These are phyloP conservation scores for Avena eriantha DNA, from an alignment of 176 grass and related monocot genomes.

Conservation along the genomic window DNA sequence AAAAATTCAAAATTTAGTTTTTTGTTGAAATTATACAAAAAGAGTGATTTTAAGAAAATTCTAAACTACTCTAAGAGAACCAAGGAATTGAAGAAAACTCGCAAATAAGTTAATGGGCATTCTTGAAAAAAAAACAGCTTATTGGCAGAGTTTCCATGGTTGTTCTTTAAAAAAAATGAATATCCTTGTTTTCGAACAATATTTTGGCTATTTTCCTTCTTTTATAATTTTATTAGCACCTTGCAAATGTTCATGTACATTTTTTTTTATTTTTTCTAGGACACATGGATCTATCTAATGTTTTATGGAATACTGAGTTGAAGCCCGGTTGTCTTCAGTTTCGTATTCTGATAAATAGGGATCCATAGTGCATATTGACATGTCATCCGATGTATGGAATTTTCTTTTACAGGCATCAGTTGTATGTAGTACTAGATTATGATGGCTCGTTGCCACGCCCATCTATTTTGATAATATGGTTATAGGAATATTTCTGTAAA, in stretches of 20 bases:
- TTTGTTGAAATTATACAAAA: background rate
- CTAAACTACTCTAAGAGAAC: background rate
- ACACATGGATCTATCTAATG: background rate
- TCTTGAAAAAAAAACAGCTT: background rate
- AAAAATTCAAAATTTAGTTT: too few relatives aligned
- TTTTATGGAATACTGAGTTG: background rate
- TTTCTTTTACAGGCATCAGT: too few relatives aligned
- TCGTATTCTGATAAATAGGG: background rate
- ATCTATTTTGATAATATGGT: too few relatives aligned
- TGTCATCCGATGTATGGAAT: too few relatives aligned
- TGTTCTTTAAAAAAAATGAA: background rate
- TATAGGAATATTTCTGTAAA: too few relatives aligned
- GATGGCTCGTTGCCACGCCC: too few relatives aligned
- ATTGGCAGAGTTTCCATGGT: background rate
- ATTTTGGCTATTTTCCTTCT: background rate
- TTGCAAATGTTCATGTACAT: background rate
- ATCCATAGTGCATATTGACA: background rate
- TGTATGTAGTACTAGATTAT: too few relatives aligned
- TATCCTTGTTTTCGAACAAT: background rate
- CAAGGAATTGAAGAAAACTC: background rate
- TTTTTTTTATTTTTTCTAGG: background rate
- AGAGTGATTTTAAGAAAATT: background rate
- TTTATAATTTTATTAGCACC: background rate
- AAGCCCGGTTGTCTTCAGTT: background rate
- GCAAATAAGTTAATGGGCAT: background rate